Evolutionary conservation across 495 filamentous ascomycete species (phyloP).

Genomic region (Lasiosphaeris hirsuta): DNA sequence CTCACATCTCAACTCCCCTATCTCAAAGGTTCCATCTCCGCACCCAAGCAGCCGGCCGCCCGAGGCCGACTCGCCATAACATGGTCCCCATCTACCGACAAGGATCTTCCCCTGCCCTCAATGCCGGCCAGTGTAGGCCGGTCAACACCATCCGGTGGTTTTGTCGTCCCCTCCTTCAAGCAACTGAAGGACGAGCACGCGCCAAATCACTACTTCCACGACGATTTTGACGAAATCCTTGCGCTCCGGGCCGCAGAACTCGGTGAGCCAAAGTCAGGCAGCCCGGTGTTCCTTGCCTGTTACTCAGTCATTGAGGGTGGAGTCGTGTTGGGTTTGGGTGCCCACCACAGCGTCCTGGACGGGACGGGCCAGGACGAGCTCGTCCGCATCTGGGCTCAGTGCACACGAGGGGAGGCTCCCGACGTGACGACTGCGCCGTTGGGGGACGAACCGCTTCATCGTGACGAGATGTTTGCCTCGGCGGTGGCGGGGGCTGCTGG

Average conservation of each 20-base stretch:
- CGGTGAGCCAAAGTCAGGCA: background rate
- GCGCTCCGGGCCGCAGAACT: background rate
- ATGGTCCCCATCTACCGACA: background rate
- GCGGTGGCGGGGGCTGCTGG: background rate
- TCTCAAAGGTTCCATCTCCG: background rate
- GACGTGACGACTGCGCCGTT: background rate
- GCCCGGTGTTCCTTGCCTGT: background rate
- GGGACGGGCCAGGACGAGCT: constrained; percentile 2
- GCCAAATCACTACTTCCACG: background rate
- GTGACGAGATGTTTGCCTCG: background rate
- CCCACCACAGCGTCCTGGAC: constrained; percentile 6
- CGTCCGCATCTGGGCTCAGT: background rate
- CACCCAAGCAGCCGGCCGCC: background rate
- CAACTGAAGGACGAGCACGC: background rate
- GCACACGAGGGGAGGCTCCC: background rate
- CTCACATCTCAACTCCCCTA: background rate
- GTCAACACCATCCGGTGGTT: too few relatives aligned
- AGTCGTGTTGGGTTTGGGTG: background rate
- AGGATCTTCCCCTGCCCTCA: background rate
- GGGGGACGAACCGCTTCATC: background rate
- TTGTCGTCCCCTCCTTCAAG: background rate
- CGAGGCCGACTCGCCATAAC: background rate
- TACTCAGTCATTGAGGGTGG: constrained; percentile 2
- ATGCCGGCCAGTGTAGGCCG: background rate
- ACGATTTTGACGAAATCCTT: background rate